Conservation (phyloP, 2,329 filamentous ascomycete genomes). For the Aspergillus chevalieri region DNA sequence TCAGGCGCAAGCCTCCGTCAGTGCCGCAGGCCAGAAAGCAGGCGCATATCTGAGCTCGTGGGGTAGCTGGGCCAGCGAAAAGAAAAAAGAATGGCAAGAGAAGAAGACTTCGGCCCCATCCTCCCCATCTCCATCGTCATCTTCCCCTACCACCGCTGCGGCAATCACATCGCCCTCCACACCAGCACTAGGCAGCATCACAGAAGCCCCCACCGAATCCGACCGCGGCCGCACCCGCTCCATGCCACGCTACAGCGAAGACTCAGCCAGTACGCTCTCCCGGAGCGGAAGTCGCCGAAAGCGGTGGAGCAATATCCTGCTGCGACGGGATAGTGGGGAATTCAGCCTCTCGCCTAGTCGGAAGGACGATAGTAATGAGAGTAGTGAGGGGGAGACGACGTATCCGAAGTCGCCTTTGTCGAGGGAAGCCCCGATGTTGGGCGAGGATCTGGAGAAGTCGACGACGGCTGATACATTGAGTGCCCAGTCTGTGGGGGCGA, state of each 20-base stretch:
- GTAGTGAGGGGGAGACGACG: constrained; percentile 13
- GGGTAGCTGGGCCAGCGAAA: constrained; percentile 54
- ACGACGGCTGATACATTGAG: background rate
- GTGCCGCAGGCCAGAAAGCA: constrained; percentile 51
- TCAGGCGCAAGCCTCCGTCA: constrained; percentile 50
- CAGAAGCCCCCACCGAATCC: constrained; percentile 17
- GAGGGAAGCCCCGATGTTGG: constrained; percentile 20
- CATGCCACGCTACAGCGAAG: constrained; percentile 24
- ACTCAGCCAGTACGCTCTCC: constrained; percentile 16
- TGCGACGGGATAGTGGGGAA: constrained; percentile 29
- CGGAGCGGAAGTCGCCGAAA: constrained; percentile 31
- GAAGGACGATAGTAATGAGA: constrained; percentile 17
- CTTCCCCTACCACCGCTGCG: background rate
- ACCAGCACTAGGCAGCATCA: constrained; percentile 17
- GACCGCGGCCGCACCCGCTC: constrained; percentile 27
- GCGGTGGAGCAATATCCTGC: constrained; percentile 33
- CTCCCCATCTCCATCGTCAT: constrained; percentile 16
- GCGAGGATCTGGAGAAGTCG: constrained; percentile 3
- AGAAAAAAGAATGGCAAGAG: constrained; percentile 42
- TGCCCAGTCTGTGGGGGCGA: background rate
- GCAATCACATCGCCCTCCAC: constrained; percentile 14
- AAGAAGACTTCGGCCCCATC: constrained; percentile 23
- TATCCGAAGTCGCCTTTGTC: constrained; percentile 30
- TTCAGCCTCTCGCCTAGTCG: constrained; percentile 10
- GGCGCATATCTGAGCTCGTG: constrained; percentile 59